phyloP scores from a whole-genome alignment of 2,329 filamentous ascomycete species.

The Colletotrichum sp. region DNA sequence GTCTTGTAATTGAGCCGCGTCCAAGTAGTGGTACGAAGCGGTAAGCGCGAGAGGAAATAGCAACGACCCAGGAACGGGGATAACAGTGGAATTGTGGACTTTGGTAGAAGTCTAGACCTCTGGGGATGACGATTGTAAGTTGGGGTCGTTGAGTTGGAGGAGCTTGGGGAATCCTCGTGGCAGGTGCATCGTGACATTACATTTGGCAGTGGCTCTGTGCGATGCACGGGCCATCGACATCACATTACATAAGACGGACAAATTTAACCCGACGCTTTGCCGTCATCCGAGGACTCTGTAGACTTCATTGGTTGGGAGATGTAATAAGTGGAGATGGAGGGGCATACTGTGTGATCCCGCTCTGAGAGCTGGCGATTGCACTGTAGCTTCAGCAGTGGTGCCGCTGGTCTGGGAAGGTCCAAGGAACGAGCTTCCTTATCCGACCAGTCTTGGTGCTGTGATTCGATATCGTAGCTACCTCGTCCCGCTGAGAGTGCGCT shows the following conservation, averaged over 20 bases:
- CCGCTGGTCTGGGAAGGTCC: not conserved
- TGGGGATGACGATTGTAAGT: not conserved
- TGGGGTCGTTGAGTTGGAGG: not conserved
- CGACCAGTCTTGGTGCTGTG: not conserved
- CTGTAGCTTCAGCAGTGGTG: not conserved
- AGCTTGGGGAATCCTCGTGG: not conserved
- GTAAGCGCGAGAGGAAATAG: not conserved
- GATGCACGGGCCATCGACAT: not conserved
- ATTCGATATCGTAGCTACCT: constrained; percentile 5
- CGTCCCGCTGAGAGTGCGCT: constrained; percentile 6
- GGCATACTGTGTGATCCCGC: not conserved
- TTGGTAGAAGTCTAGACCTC: not conserved
- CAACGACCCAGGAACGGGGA: not conserved
- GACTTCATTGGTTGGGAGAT: not conserved
- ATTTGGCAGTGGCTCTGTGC: not conserved
- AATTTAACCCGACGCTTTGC: not conserved
- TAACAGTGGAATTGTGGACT: not conserved
- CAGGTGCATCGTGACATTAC: not conserved
- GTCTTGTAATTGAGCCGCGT: not conserved
- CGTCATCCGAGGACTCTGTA: not conserved
- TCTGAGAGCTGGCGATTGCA: not conserved
- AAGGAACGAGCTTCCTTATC: constrained; percentile 18
- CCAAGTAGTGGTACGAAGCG: not conserved
- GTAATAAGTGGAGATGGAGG: not conserved
- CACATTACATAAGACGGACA: not conserved